These are phyloP conservation scores for Sordariomycetes sp. DNA, from an alignment of 2,329 filamentous ascomycete species.

Conservation along the genomic window DNA sequence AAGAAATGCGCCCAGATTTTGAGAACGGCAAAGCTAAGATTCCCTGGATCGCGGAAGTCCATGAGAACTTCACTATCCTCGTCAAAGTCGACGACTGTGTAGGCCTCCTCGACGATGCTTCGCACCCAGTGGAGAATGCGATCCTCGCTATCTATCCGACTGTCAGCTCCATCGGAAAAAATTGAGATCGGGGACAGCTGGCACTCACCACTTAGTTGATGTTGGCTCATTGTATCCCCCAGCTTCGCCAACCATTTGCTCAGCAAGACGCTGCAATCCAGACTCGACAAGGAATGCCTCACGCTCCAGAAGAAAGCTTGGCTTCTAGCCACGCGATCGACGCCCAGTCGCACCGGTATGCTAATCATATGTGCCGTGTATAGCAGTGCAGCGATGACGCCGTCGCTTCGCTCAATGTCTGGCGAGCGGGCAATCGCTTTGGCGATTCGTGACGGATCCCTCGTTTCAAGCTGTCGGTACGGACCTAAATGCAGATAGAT, in stretches of 20 bases:
- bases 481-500: conserved; percentile 35
- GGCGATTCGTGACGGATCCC: conserved; percentile 29
- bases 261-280: conserved; percentile 45
- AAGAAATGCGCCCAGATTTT: conserved; percentile 38
- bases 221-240: conserved; percentile 7
- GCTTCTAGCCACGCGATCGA: conserved; percentile 43
- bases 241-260: conserved; percentile 36
- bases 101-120: conserved; percentile 35
- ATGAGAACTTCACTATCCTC: conserved; percentile 17
- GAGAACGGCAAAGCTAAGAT: conserved; percentile 27
- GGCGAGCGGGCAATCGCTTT: conserved; percentile 25
- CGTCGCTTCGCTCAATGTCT: conserved; percentile 34
- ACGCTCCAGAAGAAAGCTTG: conserved; percentile 49
- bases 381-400: conserved; percentile 36
- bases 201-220: conserved; percentile 16
- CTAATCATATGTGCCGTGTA: conserved; percentile 46
- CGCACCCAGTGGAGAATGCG: conserved; percentile 36
- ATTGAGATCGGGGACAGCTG: not conserved
- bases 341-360: conserved; percentile 44
- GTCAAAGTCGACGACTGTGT: conserved; percentile 24
- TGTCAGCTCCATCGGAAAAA: not conserved
- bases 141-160: conserved; percentile 27
- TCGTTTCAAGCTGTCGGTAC: conserved; percentile 29
- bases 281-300: conserved; percentile 42
- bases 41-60: conserved; percentile 14